These are phyloP conservation scores for Gaertneriomyces semiglobifer DNA, from an alignment of 192 early-diverging fungal species.

Conservation along the genomic window DNA sequence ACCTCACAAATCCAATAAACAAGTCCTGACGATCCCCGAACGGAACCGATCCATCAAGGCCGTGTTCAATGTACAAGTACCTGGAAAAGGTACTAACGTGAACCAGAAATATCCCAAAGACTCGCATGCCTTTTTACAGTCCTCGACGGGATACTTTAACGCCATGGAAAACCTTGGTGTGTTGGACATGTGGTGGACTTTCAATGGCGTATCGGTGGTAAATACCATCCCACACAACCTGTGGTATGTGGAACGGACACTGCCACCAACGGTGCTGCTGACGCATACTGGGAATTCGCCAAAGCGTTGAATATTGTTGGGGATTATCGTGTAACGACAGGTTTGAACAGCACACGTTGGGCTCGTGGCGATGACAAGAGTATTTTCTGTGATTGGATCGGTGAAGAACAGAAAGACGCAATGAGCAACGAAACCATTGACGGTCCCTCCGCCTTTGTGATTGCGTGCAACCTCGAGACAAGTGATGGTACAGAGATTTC, in stretches of 20 bases:
- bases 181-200: background rate
- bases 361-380: background rate
- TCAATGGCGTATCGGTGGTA: background rate
- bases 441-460: background rate
- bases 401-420: background rate
- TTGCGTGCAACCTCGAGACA: background rate
- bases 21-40: background rate
- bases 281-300: constrained; percentile 2
- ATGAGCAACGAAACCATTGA: background rate
- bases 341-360: constrained; percentile 2
- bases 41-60: constrained; percentile 7
- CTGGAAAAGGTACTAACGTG: background rate
- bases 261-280: background rate
- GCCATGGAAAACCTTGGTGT: no score
- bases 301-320: constrained; percentile 1
- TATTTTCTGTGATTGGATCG: no score
- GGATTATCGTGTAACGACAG: constrained; percentile 1
- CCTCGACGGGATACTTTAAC: background rate
- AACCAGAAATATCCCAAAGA: background rate
- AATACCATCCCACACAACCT: background rate
- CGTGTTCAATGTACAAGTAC: background rate
- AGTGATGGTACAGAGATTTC: background rate
- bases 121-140: background rate
- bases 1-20: background rate
- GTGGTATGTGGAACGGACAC: background rate